Percentiles rank a stretch among this genome's conserved stretches.
These are phyloP conservation scores for Globisporangium cystogenes DNA, from an alignment of 352 stramenopile species.

Conservation along the genomic window DNA sequence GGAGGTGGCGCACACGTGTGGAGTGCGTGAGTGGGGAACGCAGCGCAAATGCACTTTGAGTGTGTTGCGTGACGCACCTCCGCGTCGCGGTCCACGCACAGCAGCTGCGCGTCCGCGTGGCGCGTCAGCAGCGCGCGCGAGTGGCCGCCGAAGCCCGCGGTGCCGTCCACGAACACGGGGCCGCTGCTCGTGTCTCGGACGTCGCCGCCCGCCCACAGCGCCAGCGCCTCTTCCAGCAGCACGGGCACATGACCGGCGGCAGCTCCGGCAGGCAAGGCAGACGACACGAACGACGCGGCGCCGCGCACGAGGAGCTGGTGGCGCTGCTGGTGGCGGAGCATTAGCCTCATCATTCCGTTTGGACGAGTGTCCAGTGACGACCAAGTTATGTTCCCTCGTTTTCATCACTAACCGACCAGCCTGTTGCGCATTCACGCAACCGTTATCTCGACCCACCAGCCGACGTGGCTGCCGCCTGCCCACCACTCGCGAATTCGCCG, in stretches of 20 bases:
- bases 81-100: slow-evolving; percentile 78
- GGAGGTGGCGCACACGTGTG: too few species aligned
- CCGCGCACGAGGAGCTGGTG: neutral
- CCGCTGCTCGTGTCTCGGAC: neutral
- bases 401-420: too few species aligned
- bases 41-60: too few species aligned
- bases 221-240: slow-evolving; percentile 49
- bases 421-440: too few species aligned
- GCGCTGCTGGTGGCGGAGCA: neutral
- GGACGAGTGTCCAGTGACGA: too few species aligned
- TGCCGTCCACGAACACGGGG: slow-evolving; percentile 72
- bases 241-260: slow-evolving; percentile 42
- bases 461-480: too few species aligned
- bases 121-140: slow-evolving; percentile 49
- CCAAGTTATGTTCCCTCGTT: too few species aligned
- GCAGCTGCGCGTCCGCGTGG: slow-evolving; percentile 39
- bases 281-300: neutral
- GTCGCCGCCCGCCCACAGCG: slow-evolving; percentile 12
- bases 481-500: too few species aligned
- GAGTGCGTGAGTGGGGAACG: too few species aligned
- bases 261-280: neutral
- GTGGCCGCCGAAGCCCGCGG: slow-evolving; percentile 63
- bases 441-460: too few species aligned
- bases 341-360: neutral
- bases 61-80: too few species aligned